Evolutionary conservation across 2,329 filamentous ascomycete genomes (phyloP).

Genomic region (Colletotrichum plurivorum): DNA sequence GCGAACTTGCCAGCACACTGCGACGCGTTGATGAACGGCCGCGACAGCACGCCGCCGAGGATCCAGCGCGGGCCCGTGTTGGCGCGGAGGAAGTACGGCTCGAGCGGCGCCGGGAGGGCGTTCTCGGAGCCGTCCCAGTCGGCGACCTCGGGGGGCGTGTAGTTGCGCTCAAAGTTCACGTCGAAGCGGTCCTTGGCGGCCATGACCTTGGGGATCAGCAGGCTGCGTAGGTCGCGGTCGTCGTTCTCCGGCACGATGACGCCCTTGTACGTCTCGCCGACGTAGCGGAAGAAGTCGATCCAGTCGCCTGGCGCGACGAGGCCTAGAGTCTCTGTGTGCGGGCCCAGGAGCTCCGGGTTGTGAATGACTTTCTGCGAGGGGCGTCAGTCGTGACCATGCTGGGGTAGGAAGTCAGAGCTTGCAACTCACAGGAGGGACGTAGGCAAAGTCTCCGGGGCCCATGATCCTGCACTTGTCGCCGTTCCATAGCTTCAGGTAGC

Average conservation of each 20-base stretch:
- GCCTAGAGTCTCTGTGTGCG: conserved; percentile 68
- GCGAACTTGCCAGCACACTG: conserved; percentile 65
- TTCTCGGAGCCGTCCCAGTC: conserved; percentile 60
- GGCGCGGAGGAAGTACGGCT: conserved; percentile 66
- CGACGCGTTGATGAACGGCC: conserved; percentile 63
- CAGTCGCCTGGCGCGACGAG: conserved; percentile 71
- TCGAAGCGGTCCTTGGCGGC: conserved; percentile 69
- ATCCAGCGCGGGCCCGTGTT: conserved; percentile 64
- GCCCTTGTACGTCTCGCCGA: conserved; percentile 66
- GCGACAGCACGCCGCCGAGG: conserved; percentile 59
- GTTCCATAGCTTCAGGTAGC: conserved; percentile 69
- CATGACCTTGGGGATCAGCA: conserved; percentile 69
- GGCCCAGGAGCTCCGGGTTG: conserved; percentile 67
- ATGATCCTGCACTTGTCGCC: conserved; percentile 68
- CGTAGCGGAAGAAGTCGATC: conserved; percentile 73
- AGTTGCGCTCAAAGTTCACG: conserved; percentile 65
- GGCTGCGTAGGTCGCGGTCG: conserved; percentile 62
- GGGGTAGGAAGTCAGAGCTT: too few species aligned
- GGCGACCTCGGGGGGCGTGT: conserved; percentile 58
- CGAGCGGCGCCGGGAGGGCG: conserved; percentile 51
- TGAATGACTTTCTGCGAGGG: conserved; percentile 61
- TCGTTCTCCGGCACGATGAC: conserved; percentile 66
- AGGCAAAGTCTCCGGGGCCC: conserved; percentile 70
- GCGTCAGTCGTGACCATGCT: background rate
- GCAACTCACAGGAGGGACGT: conserved; percentile 64